Evolutionary conservation across 2,329 filamentous ascomycete species (phyloP).

Genomic region (Talaromyces sp.): DNA sequence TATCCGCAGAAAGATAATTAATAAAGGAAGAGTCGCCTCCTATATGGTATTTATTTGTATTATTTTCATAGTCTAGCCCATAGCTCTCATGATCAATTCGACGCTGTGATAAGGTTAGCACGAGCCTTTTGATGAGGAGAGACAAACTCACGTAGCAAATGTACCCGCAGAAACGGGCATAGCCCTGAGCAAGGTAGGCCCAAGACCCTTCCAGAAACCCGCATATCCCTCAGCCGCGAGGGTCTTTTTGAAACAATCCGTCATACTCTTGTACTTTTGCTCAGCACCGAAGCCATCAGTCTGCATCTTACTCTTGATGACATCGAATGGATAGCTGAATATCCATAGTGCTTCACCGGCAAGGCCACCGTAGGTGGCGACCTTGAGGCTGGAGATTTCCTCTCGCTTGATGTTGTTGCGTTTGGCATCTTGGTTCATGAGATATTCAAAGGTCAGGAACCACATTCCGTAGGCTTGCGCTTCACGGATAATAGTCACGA

Average conservation of each 20-base stretch:
- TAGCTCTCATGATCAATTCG: slow-evolving; percentile 46
- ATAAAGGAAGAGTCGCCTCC: not conserved
- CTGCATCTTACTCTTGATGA: slow-evolving; percentile 99
- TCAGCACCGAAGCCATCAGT: slow-evolving; percentile 79
- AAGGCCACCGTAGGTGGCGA: slow-evolving; percentile 87
- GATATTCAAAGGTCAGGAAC: slow-evolving; percentile 92
- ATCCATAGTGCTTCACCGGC: slow-evolving; percentile 95
- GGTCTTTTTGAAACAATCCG: slow-evolving; percentile 82
- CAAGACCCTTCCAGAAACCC: slow-evolving; percentile 95
- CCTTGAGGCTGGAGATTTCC: slow-evolving; percentile 76
- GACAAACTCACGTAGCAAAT: slow-evolving; percentile 66
- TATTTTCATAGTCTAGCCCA: slow-evolving; percentile 30
- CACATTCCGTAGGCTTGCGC: slow-evolving; percentile 92
- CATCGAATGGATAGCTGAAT: slow-evolving; percentile 89
- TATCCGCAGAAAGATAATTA: not conserved
- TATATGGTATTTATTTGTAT: not conserved
- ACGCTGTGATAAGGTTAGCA: slow-evolving; percentile 33
- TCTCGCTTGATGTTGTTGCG: slow-evolving; percentile 72
- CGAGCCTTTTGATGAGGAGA: not conserved
- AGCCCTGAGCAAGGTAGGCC: slow-evolving; percentile 82
- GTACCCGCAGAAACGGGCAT: slow-evolving; percentile 99
- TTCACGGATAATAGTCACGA: slow-evolving; percentile 82
- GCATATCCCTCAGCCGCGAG: slow-evolving; percentile 70
- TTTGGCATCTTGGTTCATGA: slow-evolving; percentile 85
- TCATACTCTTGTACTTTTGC: slow-evolving; percentile 75